Conservation (phyloP, 2,329 filamentous ascomycete species). For the Epichloe scottii region DNA sequence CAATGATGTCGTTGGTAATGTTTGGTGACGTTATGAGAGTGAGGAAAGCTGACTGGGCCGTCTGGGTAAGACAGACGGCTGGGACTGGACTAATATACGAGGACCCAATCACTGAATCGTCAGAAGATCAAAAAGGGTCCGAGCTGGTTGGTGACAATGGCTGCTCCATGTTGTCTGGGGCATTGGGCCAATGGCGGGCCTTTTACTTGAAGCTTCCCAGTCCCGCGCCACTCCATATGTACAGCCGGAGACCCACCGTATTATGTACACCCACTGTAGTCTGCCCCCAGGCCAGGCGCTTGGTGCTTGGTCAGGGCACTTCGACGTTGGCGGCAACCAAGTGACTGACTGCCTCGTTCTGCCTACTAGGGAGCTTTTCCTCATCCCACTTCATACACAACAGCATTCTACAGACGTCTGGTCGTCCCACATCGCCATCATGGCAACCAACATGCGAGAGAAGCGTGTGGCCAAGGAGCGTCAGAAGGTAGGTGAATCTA, state of each 20-base stretch:
- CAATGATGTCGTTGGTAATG: background rate
- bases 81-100: background rate
- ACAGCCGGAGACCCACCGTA: background rate
- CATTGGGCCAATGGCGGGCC: too few species aligned
- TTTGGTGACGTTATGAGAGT: background rate
- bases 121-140: too few species aligned
- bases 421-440: slow-evolving; percentile 6
- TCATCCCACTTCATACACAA: slow-evolving; percentile 2
- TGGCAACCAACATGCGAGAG: slow-evolving; percentile 15
- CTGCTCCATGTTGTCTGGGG: background rate
- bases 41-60: background rate
- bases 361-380: background rate
- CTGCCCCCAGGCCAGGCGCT: background rate
- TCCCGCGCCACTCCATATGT: background rate
- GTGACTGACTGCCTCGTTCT: too few species aligned
- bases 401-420: background rate
- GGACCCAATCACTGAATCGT: too few species aligned
- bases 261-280: too few species aligned
- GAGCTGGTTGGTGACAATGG: too few species aligned
- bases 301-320: background rate
- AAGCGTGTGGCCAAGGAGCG: slow-evolving; percentile 18
- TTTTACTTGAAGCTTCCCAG: background rate
- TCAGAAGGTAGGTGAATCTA: slow-evolving; percentile 13
- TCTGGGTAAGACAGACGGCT: background rate
- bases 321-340: background rate